Evolutionary conservation across 1,284 basidiomycete species (phyloP), one percentile per base, ranked within the genome.

Genomic region (Puccinia triticina): DNA sequence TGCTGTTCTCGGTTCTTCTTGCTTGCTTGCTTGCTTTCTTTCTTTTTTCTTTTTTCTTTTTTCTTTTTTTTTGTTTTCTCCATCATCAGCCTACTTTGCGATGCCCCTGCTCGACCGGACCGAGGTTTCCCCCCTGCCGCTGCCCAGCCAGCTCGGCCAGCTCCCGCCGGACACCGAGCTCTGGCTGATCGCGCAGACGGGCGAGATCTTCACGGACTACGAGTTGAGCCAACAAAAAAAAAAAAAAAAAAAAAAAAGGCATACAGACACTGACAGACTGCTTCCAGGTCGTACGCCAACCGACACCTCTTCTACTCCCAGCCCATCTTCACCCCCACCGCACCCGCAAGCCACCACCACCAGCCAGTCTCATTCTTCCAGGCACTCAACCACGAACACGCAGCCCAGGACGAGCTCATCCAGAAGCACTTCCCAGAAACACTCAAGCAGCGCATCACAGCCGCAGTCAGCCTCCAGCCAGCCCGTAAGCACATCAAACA

Each of bases 161-260:
- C 66, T 80, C 37, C 29, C 18, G 12, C 50, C 48, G 12, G 77
- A 80, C 40, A 71, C 67, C 18, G 67, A 80, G 18, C 48, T 80
- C 26, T 80, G 77, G 77, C 57, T 55, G 12, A 71, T 80, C 34
- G 14, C 46, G 29, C 48, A 59, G 43, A 80, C 77, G 0, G 77
- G 77, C n/a, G 77, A 80, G 55, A 72, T 80, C 10, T 80, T 80
- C 66, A 46, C 71, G 43, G 77, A 80, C 57, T 80, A 80, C 57
- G 77, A 80, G 77, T 80, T 61, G 55, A 61, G 48, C 14, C 43
- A 46, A 46, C 7, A 53, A 14, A 8, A 4, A 53, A 53, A 53
- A 53, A 46, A 46, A 59, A 59, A 59, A 59, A 59, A 7, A 7
- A 59, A 59, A 59, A 59, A n/a, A n/a, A n/a, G n/a, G n/a, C n/a